Conservation (phyloP, 164 flowering plant genomes). For the Houttuynia cordata region DNA sequence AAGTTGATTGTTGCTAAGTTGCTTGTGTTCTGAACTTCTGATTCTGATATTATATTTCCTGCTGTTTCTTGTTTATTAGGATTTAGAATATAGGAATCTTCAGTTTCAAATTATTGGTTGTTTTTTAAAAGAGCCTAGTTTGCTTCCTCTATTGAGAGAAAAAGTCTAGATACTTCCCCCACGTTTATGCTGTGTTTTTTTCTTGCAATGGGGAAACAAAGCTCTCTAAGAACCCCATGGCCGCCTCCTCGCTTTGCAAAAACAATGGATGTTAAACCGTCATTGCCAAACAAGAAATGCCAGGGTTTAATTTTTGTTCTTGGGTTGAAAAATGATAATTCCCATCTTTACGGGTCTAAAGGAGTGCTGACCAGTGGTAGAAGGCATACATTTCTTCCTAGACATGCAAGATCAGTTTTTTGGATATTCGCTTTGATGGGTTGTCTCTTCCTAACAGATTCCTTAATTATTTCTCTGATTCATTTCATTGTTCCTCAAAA, state of each 20-base stretch:
- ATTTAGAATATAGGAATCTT: neutral
- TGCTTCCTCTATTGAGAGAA: neutral
- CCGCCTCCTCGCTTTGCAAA: slow-evolving; percentile 8
- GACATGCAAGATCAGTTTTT: slow-evolving; percentile 34
- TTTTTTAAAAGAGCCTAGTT: neutral
- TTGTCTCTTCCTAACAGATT: slow-evolving; percentile 55
- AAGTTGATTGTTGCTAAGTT: neutral
- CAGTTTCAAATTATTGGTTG: too few species aligned
- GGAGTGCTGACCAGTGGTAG: slow-evolving; percentile 27
- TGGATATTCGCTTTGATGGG: slow-evolving; percentile 35
- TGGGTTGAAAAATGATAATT: slow-evolving; percentile 34
- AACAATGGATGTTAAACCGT: slow-evolving; percentile 6
- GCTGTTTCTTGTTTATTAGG: neutral
- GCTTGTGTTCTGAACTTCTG: neutral
- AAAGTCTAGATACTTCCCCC: neutral
- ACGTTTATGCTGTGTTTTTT: neutral
- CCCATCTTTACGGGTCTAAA: slow-evolving; percentile 27
- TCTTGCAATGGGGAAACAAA: slow-evolving; percentile 40
- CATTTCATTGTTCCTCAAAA: slow-evolving; percentile 26
- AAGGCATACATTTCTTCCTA: slow-evolving; percentile 34
- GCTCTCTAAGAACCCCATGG: slow-evolving; percentile 25
- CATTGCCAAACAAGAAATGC: slow-evolving; percentile 22
- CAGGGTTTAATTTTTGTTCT: slow-evolving; percentile 18
- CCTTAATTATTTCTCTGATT: slow-evolving; percentile 46
- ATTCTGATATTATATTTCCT: neutral